Percentiles rank a stretch among this genome's conserved stretches.
Evolutionary conservation across 768 basidiomycete species (phyloP).

Genomic region (Russula sp.): DNA sequence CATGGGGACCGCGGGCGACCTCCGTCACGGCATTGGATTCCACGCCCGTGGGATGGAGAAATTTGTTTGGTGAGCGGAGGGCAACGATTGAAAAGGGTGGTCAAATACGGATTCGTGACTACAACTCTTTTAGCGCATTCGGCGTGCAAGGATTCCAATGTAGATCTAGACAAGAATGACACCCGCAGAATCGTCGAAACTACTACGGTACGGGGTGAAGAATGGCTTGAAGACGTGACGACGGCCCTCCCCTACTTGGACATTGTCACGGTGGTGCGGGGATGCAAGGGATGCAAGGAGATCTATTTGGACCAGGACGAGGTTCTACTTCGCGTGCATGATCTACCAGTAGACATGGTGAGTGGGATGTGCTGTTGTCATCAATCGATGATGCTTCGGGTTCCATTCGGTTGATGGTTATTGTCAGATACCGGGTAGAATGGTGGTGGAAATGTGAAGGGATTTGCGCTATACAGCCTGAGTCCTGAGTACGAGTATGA

Average conservation of each 20-base stretch:
- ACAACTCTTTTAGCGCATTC: conserved; percentile 4
- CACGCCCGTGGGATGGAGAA: background rate
- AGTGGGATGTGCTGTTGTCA: background rate
- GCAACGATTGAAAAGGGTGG: background rate
- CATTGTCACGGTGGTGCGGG: background rate
- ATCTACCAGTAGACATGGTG: background rate
- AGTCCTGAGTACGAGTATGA: too few relatives aligned
- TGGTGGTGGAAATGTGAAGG: background rate
- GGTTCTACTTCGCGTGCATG: conserved; percentile 1
- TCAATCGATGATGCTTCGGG: background rate
- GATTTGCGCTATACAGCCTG: background rate
- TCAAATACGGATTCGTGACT: conserved; percentile 11
- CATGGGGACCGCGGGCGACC: conserved; percentile 11
- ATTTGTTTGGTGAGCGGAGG: background rate
- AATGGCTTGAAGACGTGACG: conserved; percentile 5
- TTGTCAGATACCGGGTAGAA: background rate
- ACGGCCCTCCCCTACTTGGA: background rate
- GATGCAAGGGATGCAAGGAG: background rate
- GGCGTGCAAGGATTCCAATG: background rate
- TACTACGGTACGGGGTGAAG: background rate
- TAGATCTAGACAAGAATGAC: too few relatives aligned
- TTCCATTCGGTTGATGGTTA: background rate
- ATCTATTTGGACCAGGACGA: conserved; percentile 16
- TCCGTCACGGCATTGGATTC: background rate
- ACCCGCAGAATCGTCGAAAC: background rate